Conservation (phyloP, 2,329 filamentous ascomycete species). For the Fusarium sp. region DNA sequence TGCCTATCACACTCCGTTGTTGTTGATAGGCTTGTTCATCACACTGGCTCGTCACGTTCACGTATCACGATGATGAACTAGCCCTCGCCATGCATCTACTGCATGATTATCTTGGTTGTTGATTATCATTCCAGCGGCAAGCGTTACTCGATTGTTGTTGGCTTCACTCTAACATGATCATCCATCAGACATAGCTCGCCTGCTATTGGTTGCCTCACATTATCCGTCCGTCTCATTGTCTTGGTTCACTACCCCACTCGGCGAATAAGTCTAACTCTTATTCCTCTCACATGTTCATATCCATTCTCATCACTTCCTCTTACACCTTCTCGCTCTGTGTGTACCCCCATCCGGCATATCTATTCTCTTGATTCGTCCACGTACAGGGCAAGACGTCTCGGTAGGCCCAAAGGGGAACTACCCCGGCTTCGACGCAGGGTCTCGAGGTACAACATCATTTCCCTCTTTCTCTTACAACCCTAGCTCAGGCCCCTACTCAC, state of each 20-base stretch:
- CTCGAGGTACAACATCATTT: slow-evolving; percentile 21
- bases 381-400: slow-evolving; percentile 27
- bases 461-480: slow-evolving; percentile 12
- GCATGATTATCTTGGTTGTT: slow-evolving; percentile 5
- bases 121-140: slow-evolving; percentile 20
- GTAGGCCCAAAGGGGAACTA: slow-evolving; percentile 22
- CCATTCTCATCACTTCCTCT: slow-evolving; percentile 22
- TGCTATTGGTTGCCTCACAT: slow-evolving; percentile 27
- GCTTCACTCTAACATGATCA: slow-evolving; percentile 15
- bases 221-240: slow-evolving; percentile 15
- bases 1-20: slow-evolving; percentile 14
- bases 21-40: slow-evolving; percentile 13
- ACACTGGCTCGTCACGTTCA: slow-evolving; percentile 27
- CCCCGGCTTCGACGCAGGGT: slow-evolving; percentile 16
- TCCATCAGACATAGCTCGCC: not conserved
- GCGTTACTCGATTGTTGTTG: not conserved
- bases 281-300: slow-evolving; percentile 25
- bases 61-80: slow-evolving; percentile 7
- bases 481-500: slow-evolving; percentile 37
- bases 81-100: not conserved
- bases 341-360: slow-evolving; percentile 24
- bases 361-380: slow-evolving; percentile 36
- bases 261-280: slow-evolving; percentile 10
- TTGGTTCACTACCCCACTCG: slow-evolving; percentile 26
- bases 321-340: slow-evolving; percentile 31